A percentile compares a stretch with the other conserved stretches of the same genome.
These are phyloP conservation scores for Pseudomonodictys pantanalensis DNA, from an alignment of 495 filamentous ascomycete species.

Conservation along the genomic window DNA sequence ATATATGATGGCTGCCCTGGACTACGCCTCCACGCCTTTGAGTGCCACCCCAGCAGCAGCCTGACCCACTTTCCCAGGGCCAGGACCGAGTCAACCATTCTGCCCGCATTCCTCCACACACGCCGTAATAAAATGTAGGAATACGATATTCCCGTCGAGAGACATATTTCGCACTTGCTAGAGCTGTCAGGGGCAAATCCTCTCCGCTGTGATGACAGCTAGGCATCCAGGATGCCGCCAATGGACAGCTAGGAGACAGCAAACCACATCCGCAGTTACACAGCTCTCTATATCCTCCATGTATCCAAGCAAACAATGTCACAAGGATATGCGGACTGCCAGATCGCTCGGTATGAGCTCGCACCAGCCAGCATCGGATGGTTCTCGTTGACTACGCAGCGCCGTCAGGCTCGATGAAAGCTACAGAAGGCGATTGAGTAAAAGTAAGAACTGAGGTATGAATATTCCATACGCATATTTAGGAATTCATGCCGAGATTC, in stretches of 20 bases:
- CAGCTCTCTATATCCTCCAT: too few relatives aligned
- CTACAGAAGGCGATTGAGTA: too few relatives aligned
- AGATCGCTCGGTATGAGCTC: too few relatives aligned
- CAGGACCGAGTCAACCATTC: slow-evolving; percentile 3
- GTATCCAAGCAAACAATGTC: too few relatives aligned
- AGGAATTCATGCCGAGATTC: not conserved
- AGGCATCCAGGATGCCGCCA: not conserved
- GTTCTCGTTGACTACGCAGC: too few relatives aligned
- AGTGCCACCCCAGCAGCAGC: slow-evolving; percentile 4
- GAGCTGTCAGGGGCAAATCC: slow-evolving; percentile 2
- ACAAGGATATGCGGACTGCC: too few relatives aligned
- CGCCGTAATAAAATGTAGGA: not conserved
- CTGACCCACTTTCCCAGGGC: slow-evolving; percentile 8
- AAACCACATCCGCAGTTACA: too few relatives aligned
- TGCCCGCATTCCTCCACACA: not conserved
- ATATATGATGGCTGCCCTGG: not conserved
- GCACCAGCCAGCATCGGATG: too few relatives aligned
- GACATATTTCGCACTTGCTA: not conserved
- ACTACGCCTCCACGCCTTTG: slow-evolving; percentile 7
- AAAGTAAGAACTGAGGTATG: too few relatives aligned
- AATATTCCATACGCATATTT: not conserved
- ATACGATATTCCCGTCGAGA: not conserved
- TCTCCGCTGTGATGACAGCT: not conserved
- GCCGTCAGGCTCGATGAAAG: too few relatives aligned
- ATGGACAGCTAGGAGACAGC: too few relatives aligned